Evolutionary conservation across 1,284 basidiomycete genomes (phyloP).

Genomic region (Trametes hirsuta): DNA sequence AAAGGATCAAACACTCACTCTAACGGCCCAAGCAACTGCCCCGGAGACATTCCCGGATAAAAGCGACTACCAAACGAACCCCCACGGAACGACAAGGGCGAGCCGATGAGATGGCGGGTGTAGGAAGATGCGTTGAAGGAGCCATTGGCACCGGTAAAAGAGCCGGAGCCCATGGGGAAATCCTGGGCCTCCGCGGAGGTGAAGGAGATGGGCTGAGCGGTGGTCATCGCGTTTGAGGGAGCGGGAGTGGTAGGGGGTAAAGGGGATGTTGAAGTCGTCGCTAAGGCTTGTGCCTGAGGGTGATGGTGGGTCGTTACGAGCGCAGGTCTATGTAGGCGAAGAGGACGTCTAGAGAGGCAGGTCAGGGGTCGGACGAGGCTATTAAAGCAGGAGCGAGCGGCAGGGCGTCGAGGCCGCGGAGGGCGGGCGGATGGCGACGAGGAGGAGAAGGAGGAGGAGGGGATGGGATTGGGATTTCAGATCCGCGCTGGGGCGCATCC

Average conservation of each 20-base stretch:
- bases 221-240: conserved; percentile 34
- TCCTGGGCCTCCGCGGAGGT: conserved; percentile 34
- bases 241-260: background rate
- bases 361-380: background rate
- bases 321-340: conserved; percentile 5
- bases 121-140: conserved; percentile 66
- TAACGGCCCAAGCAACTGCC: conserved; percentile 59
- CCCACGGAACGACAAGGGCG: conserved; percentile 68
- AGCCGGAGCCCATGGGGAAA: conserved; percentile 48
- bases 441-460: conserved; percentile 8
- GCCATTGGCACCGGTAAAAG: conserved; percentile 50
- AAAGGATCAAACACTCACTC: conserved; percentile 51
- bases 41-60: conserved; percentile 63
- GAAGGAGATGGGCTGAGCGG: conserved; percentile 59
- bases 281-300: conserved; percentile 5
- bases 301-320: conserved; percentile 13
- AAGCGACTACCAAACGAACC: conserved; percentile 65
- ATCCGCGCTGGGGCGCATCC: conserved; percentile 19
- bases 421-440: background rate
- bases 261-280: background rate
- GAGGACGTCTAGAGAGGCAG: conserved; percentile 6
- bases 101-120: conserved; percentile 67
- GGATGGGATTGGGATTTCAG: conserved; percentile 19
- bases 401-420: background rate
- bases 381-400: background rate